phyloP scores from a whole-genome alignment of 805 yeast species.

The Pichia deserticola region DNA sequence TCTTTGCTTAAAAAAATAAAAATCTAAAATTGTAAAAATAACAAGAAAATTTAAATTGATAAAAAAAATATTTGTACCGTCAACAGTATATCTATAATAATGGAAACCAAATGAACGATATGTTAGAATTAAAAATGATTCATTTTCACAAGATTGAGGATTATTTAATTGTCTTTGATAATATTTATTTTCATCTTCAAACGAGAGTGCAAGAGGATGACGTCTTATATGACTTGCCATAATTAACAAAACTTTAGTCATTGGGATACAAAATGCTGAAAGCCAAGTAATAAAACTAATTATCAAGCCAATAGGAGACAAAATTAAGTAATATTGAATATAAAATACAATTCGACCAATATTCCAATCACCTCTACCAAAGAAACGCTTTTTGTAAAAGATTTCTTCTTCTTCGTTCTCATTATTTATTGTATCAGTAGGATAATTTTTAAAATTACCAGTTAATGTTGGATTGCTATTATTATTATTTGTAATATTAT shows the following conservation, averaged over 20 bases:
- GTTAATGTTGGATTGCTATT: background rate
- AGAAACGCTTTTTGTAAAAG: conserved; percentile 41
- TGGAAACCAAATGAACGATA: conserved; percentile 88
- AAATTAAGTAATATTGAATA: conserved; percentile 53
- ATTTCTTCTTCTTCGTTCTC: conserved; percentile 22
- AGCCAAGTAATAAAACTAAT: conserved; percentile 69
- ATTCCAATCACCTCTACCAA: conserved; percentile 92
- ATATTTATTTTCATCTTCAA: conserved; percentile 49
- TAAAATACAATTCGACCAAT: conserved; percentile 75
- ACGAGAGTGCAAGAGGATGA: conserved; percentile 84
- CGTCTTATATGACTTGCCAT: conserved; percentile 72
- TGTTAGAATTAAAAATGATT: conserved; percentile 72
- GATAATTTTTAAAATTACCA: too few species aligned
- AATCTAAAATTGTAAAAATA: conserved; percentile 74
- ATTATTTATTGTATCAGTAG: too few species aligned
- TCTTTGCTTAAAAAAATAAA: conserved; percentile 49
- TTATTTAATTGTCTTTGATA: conserved; percentile 28
- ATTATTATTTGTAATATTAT: background rate
- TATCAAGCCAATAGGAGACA: conserved; percentile 58
- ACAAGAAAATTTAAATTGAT: conserved; percentile 78
- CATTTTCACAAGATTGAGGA: conserved; percentile 34
- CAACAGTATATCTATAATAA: conserved; percentile 93
- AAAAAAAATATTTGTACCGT: conserved; percentile 90
- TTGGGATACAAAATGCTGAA: conserved; percentile 82
- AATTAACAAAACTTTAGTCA: conserved; percentile 71